Evolutionary conservation across 1,139 yeast genomes (phyloP).

Genomic region (Lodderomyces theae): DNA sequence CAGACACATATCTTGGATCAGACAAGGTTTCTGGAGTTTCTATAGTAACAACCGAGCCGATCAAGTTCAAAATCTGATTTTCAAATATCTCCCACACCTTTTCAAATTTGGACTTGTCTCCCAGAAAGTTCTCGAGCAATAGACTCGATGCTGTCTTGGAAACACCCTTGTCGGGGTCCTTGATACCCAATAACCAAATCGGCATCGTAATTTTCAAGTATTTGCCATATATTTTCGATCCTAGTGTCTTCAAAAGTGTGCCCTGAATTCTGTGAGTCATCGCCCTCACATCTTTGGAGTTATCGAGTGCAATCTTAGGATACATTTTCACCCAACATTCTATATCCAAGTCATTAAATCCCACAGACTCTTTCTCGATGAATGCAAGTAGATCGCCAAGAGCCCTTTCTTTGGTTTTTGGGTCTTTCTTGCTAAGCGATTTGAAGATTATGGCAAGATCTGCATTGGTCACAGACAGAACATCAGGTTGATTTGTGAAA

Average conservation of each 20-base stretch:
- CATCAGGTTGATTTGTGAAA: slow-evolving; percentile 76
- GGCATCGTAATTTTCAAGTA: slow-evolving; percentile 72
- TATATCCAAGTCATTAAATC: slow-evolving; percentile 47
- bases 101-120: slow-evolving; percentile 50
- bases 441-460: slow-evolving; percentile 66
- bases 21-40: slow-evolving; percentile 67
- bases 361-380: background rate
- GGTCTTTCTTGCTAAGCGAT: slow-evolving; percentile 71
- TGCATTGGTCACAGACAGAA: slow-evolving; percentile 55
- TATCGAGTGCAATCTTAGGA: slow-evolving; percentile 73
- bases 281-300: slow-evolving; percentile 60
- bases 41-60: slow-evolving; percentile 47
- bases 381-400: slow-evolving; percentile 47
- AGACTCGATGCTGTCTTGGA: slow-evolving; percentile 47
- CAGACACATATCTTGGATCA: slow-evolving; percentile 69
- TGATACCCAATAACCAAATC: slow-evolving; percentile 66
- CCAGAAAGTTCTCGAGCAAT: slow-evolving; percentile 54
- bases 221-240: slow-evolving; percentile 57
- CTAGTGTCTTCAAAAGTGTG: slow-evolving; percentile 44
- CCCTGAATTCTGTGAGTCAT: slow-evolving; percentile 66
- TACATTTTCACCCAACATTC: slow-evolving; percentile 79
- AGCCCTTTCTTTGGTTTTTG: slow-evolving; percentile 82
- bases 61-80: slow-evolving; percentile 53
- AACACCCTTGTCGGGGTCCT: slow-evolving; percentile 66
- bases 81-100: slow-evolving; percentile 62